phyloP scores from a whole-genome alignment of 192 early-diverging fungal genomes.

The Allomyces arbusculus region DNA sequence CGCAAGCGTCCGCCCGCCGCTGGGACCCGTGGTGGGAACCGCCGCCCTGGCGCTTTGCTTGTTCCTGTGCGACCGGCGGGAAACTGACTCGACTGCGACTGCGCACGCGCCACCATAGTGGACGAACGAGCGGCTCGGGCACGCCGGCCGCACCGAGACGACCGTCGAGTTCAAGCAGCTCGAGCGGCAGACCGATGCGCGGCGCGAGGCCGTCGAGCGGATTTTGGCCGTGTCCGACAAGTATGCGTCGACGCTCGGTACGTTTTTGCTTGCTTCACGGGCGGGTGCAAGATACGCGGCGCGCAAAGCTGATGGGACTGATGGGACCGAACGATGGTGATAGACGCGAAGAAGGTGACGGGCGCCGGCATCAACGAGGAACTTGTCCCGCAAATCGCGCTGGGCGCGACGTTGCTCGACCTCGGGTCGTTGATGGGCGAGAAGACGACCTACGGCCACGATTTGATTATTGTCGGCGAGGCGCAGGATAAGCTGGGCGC shows the following conservation, averaged over 20 bases:
- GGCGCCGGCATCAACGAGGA: constrained; percentile 38
- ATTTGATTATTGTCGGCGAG: neutral
- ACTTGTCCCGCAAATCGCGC: constrained; percentile 34
- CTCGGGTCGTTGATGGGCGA: constrained; percentile 25
- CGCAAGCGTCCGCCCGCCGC: too few relatives aligned
- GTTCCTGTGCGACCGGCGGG: too few relatives aligned
- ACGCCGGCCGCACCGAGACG: constrained; percentile 40
- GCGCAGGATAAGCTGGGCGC: too few relatives aligned
- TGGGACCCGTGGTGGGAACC: too few relatives aligned
- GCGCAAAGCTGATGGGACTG: too few relatives aligned
- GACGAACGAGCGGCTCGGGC: constrained; percentile 64
- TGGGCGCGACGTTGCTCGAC: constrained; percentile 39
- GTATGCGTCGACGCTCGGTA: constrained; percentile 23
- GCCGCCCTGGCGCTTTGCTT: too few relatives aligned
- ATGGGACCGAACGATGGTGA: constrained; percentile 1
- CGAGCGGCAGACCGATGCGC: constrained; percentile 46
- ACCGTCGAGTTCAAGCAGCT: constrained; percentile 66
- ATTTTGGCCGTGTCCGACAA: constrained; percentile 28
- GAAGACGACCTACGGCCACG: constrained; percentile 13
- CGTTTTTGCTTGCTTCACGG: constrained; percentile 1
- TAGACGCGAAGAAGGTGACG: constrained; percentile 46
- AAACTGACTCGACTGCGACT: too few relatives aligned
- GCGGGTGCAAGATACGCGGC: too few relatives aligned
- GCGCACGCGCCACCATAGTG: constrained; percentile 15
- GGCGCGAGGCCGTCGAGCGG: constrained; percentile 39